These are phyloP conservation scores for Aspergillus asperescens DNA, from an alignment of 495 filamentous ascomycete genomes.

Conservation along the genomic window DNA sequence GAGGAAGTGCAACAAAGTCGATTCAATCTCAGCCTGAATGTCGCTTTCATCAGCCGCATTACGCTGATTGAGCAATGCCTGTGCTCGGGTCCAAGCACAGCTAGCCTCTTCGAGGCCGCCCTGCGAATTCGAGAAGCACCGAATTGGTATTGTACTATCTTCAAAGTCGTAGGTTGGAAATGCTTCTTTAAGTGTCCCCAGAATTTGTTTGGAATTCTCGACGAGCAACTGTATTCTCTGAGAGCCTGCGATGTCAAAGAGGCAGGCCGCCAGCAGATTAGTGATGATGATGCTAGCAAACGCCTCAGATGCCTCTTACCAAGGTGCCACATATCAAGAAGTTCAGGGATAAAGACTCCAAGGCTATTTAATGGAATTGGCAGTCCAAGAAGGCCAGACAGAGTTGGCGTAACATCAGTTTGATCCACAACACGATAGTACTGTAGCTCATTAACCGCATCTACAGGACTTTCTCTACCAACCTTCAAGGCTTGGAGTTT, in stretches of 20 bases:
- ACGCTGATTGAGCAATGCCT: constrained; percentile 14
- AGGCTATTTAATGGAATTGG: constrained; percentile 90
- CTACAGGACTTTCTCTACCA: constrained; percentile 35
- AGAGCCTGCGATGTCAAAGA: constrained; percentile 16
- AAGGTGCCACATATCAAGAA: constrained; percentile 68
- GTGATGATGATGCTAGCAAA: neutral
- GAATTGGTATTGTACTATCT: constrained; percentile 18
- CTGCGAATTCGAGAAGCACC: constrained; percentile 39
- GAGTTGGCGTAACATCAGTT: constrained; percentile 83
- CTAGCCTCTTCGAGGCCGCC: constrained; percentile 55
- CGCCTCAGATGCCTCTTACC: constrained; percentile 29
- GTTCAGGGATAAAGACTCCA: constrained; percentile 75
- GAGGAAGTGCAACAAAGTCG: constrained; percentile 51
- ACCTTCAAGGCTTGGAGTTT: constrained; percentile 58
- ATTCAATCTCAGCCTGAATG: constrained; percentile 15
- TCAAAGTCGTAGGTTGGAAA: constrained; percentile 57
- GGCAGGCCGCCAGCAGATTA: constrained; percentile 9
- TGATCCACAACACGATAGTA: constrained; percentile 85
- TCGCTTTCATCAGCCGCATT: constrained; percentile 1
- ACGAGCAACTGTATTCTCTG: constrained; percentile 62
- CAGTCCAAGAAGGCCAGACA: constrained; percentile 82
- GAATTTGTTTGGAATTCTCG: constrained; percentile 73
- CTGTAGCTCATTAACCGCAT: constrained; percentile 52
- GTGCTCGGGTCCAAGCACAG: constrained; percentile 56
- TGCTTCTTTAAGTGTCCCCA: constrained; percentile 63